These are phyloP conservation scores for Yamadazyma pseudoaaseri DNA, from an alignment of 1,139 yeast species.

Conservation along the genomic window DNA sequence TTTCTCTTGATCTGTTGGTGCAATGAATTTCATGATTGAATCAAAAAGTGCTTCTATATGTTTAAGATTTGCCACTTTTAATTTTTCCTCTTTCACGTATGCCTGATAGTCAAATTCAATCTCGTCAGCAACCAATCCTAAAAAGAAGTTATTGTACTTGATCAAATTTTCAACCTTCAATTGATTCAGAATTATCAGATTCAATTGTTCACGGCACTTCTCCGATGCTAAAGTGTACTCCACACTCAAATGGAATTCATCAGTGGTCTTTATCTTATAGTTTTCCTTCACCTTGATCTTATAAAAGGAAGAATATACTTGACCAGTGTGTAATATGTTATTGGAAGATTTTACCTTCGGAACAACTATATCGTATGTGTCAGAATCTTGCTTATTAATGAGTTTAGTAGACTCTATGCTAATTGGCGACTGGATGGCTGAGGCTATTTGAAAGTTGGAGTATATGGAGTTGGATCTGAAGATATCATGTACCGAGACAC, in stretches of 20 bases:
- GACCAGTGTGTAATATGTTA: constrained; percentile 65
- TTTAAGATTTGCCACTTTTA: constrained; percentile 7
- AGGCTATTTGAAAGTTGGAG: constrained; percentile 67
- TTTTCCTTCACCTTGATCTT: constrained; percentile 33
- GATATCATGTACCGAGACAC: constrained; percentile 78
- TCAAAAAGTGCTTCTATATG: constrained; percentile 3
- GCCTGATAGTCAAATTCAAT: constrained; percentile 11
- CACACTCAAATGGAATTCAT: constrained; percentile 42
- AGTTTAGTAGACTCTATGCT: constrained; percentile 49
- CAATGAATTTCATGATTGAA: constrained; percentile 6
- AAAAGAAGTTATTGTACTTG: not conserved
- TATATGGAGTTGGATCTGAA: constrained; percentile 56
- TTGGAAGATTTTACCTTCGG: constrained; percentile 19
- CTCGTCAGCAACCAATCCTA: constrained; percentile 6
- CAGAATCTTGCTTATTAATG: constrained; percentile 17
- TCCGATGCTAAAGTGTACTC: constrained; percentile 43
- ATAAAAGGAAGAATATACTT: constrained; percentile 64
- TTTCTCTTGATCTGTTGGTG: too few relatives aligned
- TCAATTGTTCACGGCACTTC: constrained; percentile 31
- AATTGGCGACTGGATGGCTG: constrained; percentile 53
- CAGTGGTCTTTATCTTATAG: constrained; percentile 24
- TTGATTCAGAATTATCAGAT: constrained; percentile 13
- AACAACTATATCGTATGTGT: constrained; percentile 35
- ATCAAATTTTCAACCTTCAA: constrained; percentile 1
- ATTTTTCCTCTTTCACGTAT: constrained; percentile 6